Evolutionary conservation across 2,329 filamentous ascomycete species (phyloP).

Genomic region (Parafenestella ontariensis): DNA sequence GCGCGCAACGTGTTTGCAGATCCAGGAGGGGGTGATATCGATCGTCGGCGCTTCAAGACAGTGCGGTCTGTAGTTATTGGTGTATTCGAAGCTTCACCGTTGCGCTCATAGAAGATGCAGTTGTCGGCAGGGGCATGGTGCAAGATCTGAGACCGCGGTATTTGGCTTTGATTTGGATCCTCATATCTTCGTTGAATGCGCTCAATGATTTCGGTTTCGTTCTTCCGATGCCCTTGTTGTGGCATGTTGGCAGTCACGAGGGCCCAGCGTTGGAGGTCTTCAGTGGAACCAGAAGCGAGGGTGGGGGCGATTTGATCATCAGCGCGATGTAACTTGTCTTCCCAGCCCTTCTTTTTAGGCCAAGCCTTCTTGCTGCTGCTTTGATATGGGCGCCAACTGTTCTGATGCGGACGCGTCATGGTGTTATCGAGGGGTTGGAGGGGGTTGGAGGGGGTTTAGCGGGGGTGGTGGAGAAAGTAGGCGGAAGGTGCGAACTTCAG

Average conservation of each 20-base stretch:
- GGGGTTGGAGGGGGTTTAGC: not conserved
- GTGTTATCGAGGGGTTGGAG: no score
- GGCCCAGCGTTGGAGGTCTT: constrained; percentile 16
- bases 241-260: constrained; percentile 11
- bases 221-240: constrained; percentile 3
- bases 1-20: not conserved
- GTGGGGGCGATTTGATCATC: constrained; percentile 17
- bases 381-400: not conserved
- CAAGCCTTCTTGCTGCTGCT: not conserved
- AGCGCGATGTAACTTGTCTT: constrained; percentile 4
- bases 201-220: constrained; percentile 7
- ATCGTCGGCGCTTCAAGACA: constrained; percentile 2
- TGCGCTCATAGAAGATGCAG: not conserved
- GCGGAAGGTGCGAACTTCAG: no score
- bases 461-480: no score
- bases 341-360: not conserved
- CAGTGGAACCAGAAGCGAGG: constrained; percentile 4
- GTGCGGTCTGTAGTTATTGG: not conserved
- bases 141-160: not conserved
- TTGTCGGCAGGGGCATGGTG: not conserved
- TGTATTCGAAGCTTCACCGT: not conserved
- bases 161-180: not conserved
- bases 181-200: constrained; percentile 12
- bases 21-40: not conserved
- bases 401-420: not conserved